Evolutionary conservation across 1,139 yeast species (phyloP).

Genomic region (Kazachstania sp.): DNA sequence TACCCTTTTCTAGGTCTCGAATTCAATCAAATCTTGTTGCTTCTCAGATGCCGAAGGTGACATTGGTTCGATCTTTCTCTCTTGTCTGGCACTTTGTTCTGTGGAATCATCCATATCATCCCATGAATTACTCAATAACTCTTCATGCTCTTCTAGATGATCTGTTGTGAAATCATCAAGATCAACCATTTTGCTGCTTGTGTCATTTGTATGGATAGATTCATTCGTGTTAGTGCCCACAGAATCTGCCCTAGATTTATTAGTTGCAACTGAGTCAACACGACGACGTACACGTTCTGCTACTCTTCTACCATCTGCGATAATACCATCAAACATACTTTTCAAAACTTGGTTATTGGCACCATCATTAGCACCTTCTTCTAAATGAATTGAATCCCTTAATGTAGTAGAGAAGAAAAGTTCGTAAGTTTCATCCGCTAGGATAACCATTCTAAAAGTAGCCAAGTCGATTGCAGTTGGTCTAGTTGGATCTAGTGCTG

Average conservation of each 20-base stretch:
- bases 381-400: conserved; percentile 57
- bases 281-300: conserved; percentile 82
- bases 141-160: conserved; percentile 18
- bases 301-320: conserved; percentile 87
- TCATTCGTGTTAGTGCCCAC: conserved; percentile 25
- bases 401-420: conserved; percentile 65
- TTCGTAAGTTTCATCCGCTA: conserved; percentile 92
- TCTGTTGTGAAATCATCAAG: conserved; percentile 23
- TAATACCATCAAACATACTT: conserved; percentile 82
- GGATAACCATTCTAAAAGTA: conserved; percentile 86
- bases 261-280: conserved; percentile 49
- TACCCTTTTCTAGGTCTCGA: conserved; percentile 25
- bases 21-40: conserved; percentile 17
- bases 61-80: conserved; percentile 5
- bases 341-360: conserved; percentile 56
- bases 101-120: conserved; percentile 12
- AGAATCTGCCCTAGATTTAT: conserved; percentile 37
- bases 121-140: conserved; percentile 16
- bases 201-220: conserved; percentile 9
- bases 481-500: conserved; percentile 70
- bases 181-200: conserved; percentile 18
- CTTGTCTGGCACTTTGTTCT: conserved; percentile 8
- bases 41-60: conserved; percentile 4
- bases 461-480: conserved; percentile 75
- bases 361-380: conserved; percentile 41